Conservation (phyloP, 345 rosid species). For the Linum usitatissimum region DNA sequence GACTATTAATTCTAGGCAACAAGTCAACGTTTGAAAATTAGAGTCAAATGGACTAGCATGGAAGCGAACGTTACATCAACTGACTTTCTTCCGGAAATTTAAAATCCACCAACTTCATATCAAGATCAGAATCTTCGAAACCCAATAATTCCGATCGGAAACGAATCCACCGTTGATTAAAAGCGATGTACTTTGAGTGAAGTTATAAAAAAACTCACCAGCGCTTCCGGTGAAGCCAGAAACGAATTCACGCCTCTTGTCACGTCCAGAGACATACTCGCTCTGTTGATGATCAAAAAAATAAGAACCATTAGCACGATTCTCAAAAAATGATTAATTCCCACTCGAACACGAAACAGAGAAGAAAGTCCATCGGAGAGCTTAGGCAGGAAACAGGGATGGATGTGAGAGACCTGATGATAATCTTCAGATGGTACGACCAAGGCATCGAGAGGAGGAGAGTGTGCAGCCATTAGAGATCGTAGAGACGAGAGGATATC, state of each 20-base stretch:
- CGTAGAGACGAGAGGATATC: conserved; percentile 56
- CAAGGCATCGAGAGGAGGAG: conserved; percentile 83
- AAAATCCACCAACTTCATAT: too few species aligned
- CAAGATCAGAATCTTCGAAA: neutral
- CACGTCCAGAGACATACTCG: conserved; percentile 80
- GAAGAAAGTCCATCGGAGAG: neutral
- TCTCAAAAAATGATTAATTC: neutral
- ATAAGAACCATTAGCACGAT: too few species aligned
- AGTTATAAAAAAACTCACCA: conserved; percentile 28
- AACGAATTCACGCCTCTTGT: conserved; percentile 76
- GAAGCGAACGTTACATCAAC: too few species aligned
- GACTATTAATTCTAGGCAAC: neutral
- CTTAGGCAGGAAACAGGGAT: too few species aligned
- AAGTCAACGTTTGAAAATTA: neutral
- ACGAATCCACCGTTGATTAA: neutral
- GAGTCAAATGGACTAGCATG: conserved; percentile 4
- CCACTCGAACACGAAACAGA: too few species aligned
- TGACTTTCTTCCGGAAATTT: too few species aligned
- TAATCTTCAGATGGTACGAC: conserved; percentile 83
- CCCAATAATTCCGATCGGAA: neutral
- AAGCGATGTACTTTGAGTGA: neutral
- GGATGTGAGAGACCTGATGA: conserved; percentile 52
- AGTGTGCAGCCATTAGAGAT: conserved; percentile 79
- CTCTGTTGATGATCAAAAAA: conserved; percentile 33
- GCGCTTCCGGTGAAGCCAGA: conserved; percentile 94